phyloP scores from a whole-genome alignment of 2,329 filamentous ascomycete species.

The Alternaria dauci region DNA sequence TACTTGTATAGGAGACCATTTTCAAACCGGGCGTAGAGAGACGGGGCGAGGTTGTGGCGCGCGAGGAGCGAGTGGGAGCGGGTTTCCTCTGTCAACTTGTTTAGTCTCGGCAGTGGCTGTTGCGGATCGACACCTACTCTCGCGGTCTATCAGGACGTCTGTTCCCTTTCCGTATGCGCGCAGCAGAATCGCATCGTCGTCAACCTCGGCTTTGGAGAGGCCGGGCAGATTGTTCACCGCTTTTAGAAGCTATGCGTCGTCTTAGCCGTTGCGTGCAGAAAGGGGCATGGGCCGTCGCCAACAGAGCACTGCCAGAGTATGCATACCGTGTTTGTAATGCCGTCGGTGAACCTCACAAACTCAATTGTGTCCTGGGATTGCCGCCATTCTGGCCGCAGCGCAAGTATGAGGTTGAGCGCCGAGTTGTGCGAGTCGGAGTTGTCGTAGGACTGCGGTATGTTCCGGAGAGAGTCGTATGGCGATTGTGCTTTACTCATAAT shows the following conservation, averaged over 20 bases:
- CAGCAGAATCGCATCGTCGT: slow-evolving; percentile 85
- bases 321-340: slow-evolving; percentile 91
- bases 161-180: slow-evolving; percentile 95
- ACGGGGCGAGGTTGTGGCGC: slow-evolving; percentile 81
- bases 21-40: slow-evolving; percentile 88
- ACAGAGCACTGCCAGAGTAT: slow-evolving; percentile 1
- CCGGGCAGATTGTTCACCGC: slow-evolving; percentile 75
- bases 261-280: slow-evolving; percentile 17
- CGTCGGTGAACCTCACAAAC: slow-evolving; percentile 92
- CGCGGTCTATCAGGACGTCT: slow-evolving; percentile 93
- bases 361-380: slow-evolving; percentile 76
- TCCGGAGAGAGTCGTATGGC: slow-evolving; percentile 50
- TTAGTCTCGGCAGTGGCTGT: slow-evolving; percentile 17
- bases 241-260: slow-evolving; percentile 66
- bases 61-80: slow-evolving; percentile 84
- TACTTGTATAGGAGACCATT: slow-evolving; percentile 97
- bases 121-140: slow-evolving; percentile 67
- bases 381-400: slow-evolving; percentile 85
- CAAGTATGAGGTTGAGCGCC: slow-evolving; percentile 78
- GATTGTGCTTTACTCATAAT: slow-evolving; percentile 39
- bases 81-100: slow-evolving; percentile 62
- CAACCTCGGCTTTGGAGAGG: slow-evolving; percentile 77
- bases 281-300: background rate
- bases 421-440: slow-evolving; percentile 78
- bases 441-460: slow-evolving; percentile 81